Conservation (phyloP, 495 filamentous ascomycete genomes). For the Copromyces sp. region DNA sequence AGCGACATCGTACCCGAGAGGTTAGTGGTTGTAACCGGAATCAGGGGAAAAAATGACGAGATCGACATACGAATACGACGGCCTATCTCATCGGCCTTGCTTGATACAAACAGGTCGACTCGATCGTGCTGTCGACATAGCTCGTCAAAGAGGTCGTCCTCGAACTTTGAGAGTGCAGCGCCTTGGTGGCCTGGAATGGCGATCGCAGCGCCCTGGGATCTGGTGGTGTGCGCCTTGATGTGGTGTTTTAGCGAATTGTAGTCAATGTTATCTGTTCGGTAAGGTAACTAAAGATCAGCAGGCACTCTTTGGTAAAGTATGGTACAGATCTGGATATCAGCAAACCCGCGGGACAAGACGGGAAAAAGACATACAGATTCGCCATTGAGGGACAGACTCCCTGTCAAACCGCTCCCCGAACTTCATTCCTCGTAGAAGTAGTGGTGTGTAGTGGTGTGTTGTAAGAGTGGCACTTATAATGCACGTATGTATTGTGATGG, state of each 20-base stretch:
- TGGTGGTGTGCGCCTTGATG: constrained; percentile 60
- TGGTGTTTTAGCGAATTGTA: constrained; percentile 66
- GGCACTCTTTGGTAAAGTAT: not conserved
- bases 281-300: not conserved
- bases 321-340: not conserved
- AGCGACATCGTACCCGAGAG: not conserved
- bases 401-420: constrained; percentile 68
- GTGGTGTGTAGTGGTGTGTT: not conserved
- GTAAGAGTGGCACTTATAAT: not conserved
- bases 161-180: constrained; percentile 43
- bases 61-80: constrained; percentile 43
- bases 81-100: constrained; percentile 59
- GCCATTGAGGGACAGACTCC: constrained; percentile 79
- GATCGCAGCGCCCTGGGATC: constrained; percentile 48
- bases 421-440: constrained; percentile 42
- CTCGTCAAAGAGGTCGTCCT: constrained; percentile 50
- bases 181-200: constrained; percentile 54
- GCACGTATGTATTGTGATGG: not conserved
- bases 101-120: constrained; percentile 57
- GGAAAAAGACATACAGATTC: constrained; percentile 51
- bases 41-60: not conserved
- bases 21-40: constrained; percentile 1
- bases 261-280: constrained; percentile 51
- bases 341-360: not conserved
- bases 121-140: constrained; percentile 56